Base-by-base conservation (phyloP, 176 grass and related monocot genomes). In the Phoenix dactylifera region DNA sequence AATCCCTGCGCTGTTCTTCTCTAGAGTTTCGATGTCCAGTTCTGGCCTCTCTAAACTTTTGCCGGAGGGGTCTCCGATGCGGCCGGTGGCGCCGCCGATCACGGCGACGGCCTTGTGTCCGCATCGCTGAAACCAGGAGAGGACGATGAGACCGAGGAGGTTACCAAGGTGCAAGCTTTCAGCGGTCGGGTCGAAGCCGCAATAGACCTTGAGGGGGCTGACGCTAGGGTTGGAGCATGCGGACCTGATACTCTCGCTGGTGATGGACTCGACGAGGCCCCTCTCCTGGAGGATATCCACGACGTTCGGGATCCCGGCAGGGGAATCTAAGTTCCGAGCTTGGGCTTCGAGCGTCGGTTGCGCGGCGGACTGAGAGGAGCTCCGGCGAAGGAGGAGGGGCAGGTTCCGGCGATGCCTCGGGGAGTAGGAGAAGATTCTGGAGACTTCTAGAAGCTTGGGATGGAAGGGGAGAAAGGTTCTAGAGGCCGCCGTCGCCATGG, bases 141-240 rank as follows among this genome's bases (percentile, higher is more conserved):
- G 75, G 35, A 76, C 79, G 17, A 97, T 75, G 44, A 97, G 74
- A 24, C 93, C 87, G 44, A 97, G 82, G 17, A 97, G 78, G 63
- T 97, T 91, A 12, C 87, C 93, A 14, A 97, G 78, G 54, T 97
- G 93, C 63, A 91, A 76, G 51, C 83, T 97, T 84, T 97, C 75
- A 0, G 87, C 93, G 4, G 87, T 91, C 2, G 92, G 87, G 55
- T 97, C 87, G 66, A 97, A 91, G 57, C 87, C 87, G 15, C 87
- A 97, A 73, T 91, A 97, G 2, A 74, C 87, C 72, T 83, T 97
- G 26, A 97, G 62, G 19, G 80, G 63, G 6, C 66, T 54, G 7
- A 52, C 50, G 15, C 24, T 15, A n/a, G 70, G 59, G 10, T 54
- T 22, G 24, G 50, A 62, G 58, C 59, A 63, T 2, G 58, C 81